Conservation (phyloP, 371 early-diverging fungal genomes). For the Saksenaea oblongispora region DNA sequence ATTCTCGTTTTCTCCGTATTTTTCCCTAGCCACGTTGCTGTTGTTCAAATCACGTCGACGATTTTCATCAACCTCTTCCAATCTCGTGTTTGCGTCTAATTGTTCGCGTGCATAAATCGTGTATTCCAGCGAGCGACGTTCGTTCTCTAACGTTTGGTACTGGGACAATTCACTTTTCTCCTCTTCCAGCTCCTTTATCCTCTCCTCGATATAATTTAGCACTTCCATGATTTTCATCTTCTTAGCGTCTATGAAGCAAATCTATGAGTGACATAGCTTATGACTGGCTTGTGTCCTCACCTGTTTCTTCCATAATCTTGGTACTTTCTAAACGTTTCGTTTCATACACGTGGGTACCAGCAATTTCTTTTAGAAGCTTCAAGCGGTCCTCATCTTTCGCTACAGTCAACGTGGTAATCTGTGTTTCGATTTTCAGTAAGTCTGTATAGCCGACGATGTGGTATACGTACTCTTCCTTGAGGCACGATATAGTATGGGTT, state of each 20-base stretch:
- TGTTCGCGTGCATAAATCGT: conserved; percentile 90
- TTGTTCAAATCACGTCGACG: conserved; percentile 49
- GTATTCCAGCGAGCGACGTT: conserved; percentile 89
- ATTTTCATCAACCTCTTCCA: conserved; percentile 71
- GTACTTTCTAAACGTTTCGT: conserved; percentile 87
- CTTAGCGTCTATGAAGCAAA: conserved; percentile 65
- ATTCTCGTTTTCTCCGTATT: conserved; percentile 37
- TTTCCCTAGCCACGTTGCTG: conserved; percentile 39
- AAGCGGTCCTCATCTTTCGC: conserved; percentile 92
- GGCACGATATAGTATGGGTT: conserved; percentile 99
- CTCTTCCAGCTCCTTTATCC: conserved; percentile 86
- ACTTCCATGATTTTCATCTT: conserved; percentile 90
- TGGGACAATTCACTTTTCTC: conserved; percentile 92
- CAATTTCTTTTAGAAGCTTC: conserved; percentile 95
- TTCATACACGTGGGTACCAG: conserved; percentile 98
- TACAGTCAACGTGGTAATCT: conserved; percentile 91
- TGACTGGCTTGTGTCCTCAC: conserved; percentile 32
- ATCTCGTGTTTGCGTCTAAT: conserved; percentile 69
- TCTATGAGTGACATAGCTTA: background rate
- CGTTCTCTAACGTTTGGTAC: conserved; percentile 84
- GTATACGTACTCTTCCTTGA: conserved; percentile 89
- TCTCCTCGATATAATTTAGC: conserved; percentile 85
- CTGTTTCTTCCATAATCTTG: conserved; percentile 93
- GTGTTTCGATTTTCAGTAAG: background rate
- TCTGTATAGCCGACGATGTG: background rate